These are phyloP conservation scores for Neoconidiobolus thromboides DNA, from an alignment of 371 early-diverging fungal genomes.

Conservation along the genomic window DNA sequence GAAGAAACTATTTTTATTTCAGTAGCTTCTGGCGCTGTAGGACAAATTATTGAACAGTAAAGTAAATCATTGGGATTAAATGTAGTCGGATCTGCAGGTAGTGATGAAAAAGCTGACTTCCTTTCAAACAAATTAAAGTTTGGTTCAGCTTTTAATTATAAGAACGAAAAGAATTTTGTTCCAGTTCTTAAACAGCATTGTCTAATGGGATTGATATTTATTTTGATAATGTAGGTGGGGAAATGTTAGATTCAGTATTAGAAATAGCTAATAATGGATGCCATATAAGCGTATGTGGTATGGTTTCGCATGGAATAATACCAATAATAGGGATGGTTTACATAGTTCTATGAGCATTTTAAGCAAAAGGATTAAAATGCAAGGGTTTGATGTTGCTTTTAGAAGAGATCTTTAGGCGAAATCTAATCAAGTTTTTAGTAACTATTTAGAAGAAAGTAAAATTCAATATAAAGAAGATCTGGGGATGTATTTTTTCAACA, in stretches of 20 bases:
- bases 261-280: slow-evolving; percentile 14
- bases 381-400: slow-evolving; percentile 30
- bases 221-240: slow-evolving; percentile 51
- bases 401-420: too few relatives aligned
- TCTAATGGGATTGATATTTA: slow-evolving; percentile 51
- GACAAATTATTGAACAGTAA: slow-evolving; percentile 41
- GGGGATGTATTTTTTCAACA: too few relatives aligned
- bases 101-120: slow-evolving; percentile 42
- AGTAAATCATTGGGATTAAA: slow-evolving; percentile 30
- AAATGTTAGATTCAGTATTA: slow-evolving; percentile 33
- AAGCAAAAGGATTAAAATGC: slow-evolving; percentile 23
- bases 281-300: slow-evolving; percentile 30
- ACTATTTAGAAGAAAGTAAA: slow-evolving; percentile 20
- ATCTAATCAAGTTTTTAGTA: slow-evolving; percentile 14
- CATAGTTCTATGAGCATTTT: slow-evolving; percentile 22
- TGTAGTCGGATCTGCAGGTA: slow-evolving; percentile 44
- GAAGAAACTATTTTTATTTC: slow-evolving; percentile 35
- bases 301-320: slow-evolving; percentile 43
- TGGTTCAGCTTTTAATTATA: slow-evolving; percentile 56
- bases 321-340: slow-evolving; percentile 19
- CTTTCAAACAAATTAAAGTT: slow-evolving; percentile 27
- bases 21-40: slow-evolving; percentile 31
- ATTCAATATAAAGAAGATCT: slow-evolving; percentile 22
- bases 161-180: slow-evolving; percentile 20
- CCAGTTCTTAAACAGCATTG: slow-evolving; percentile 18